Base-by-base conservation (phyloP, 2,329 filamentous ascomycete species). In the Fusarium sp. region DNA sequence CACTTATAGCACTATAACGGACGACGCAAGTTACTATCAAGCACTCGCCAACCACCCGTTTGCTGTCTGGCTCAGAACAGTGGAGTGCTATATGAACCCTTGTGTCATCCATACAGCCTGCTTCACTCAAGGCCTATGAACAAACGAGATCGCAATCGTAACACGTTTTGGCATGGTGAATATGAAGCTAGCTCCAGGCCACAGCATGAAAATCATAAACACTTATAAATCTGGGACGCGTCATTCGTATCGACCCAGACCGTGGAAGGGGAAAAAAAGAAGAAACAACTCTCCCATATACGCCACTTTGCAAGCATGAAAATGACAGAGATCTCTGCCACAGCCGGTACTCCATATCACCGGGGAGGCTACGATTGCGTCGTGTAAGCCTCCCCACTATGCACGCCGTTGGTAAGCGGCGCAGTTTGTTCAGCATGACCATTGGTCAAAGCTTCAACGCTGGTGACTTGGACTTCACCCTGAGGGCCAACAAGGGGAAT, bases 391-490 rank as follows among this genome's bases (percentile, higher is more conserved):
- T 62, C 60, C 55, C 76, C 75, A 41, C 66, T 55, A 67, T 81
- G 78, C n/a, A 78, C 75, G 35, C 80, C 80, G 54, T 81, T 81
- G 4, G 72, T 75, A 55, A 75, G 68, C 15, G 77, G 69, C n/a
- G 59, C 45, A 36, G 64, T 26, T 38, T 68, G 62, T 18, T 75
- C 72, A 38, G 66, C 61, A 35, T 76, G 72, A 28, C 79, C 76
- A 47, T 80, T 80, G 26, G 72, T 52, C 20, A 70, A 52, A 54
- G 56, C 68, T 26, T 68, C 69, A 33, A 59, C 45, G 39, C 68
- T 70, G 62, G 61, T 51, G 20, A 54, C 20, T 45, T 69, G 72
- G 33, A 44, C 52, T 41, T 73, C 69, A n/a, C 67, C 62, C 26
- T 68, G 57, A 22, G 70, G 38, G 18, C 69, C 74, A 58, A 63